Base-by-base conservation (phyloP, 768 basidiomycete species). In the Tylopilus cervinicoccineus region DNA sequence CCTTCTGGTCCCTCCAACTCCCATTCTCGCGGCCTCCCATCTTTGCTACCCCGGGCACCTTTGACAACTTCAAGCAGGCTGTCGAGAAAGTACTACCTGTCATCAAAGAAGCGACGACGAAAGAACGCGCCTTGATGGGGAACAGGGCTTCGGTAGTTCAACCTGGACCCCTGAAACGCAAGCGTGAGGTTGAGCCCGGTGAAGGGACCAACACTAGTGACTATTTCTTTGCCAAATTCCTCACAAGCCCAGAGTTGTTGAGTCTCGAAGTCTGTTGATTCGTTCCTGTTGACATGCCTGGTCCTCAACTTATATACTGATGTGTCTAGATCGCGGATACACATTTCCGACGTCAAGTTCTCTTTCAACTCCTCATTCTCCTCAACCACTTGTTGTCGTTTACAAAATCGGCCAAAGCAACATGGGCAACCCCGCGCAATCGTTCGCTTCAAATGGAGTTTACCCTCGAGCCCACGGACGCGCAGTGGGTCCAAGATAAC, bases 181-280 rank as follows among this genome's bases (percentile, higher is more conserved):
- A 84, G 68, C 80, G 84, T 20, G 87, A 86, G 17, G 63, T 66
- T 9, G 80, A 80, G 29, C 59, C 65, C n/a, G 76, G 79, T 43
- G 84, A 81, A 59, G 71, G 68, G 14, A 74, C 73, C 46, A 69
- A 71, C 17, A 64, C 51, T 5, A 79, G 73, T 41, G 85, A 93
- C 51, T 93, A 93, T 62, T 95, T 94, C 70, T 94, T 93, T 60
- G 89, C 93, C 31, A 96, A 94, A 67, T 94, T 92, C 68, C 70
- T 96, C 45, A 95, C 93, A 1, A 91, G 83, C 53, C 84, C 88
- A 0, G 90, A 93, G 47, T 71, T 96, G 19, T 72, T 93, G 14
- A 91, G 88, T 43, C 82, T 93, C 39, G 92, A 96, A 77, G 93
- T 92, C 43, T 42, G 75, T 58, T 24, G 32, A 48, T 54, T 47